These are phyloP conservation scores for Danielia oregonensis DNA, from an alignment of 805 yeast species.

Conservation along the genomic window DNA sequence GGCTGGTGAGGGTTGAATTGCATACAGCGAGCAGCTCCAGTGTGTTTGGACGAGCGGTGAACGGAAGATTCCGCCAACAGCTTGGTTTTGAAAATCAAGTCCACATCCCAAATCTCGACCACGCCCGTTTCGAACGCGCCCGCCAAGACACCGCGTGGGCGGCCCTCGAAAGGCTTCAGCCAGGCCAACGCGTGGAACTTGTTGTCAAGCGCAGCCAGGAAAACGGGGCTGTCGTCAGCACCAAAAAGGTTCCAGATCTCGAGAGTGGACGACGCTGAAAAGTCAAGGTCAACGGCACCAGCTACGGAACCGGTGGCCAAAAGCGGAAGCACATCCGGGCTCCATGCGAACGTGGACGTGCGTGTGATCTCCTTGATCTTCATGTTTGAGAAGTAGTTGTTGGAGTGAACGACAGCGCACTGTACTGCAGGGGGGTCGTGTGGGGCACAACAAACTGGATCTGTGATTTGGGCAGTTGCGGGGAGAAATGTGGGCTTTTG, in stretches of 20 bases:
- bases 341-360: slow-evolving; percentile 97
- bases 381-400: slow-evolving; percentile 7
- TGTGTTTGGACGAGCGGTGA: slow-evolving; percentile 53
- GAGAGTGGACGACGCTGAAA: slow-evolving; percentile 72
- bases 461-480: too few relatives aligned
- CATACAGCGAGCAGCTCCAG: slow-evolving; percentile 66
- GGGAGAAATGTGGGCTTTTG: too few relatives aligned
- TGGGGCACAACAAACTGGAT: too few relatives aligned
- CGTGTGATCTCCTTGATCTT: slow-evolving; percentile 78
- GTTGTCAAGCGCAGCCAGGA: slow-evolving; percentile 32
- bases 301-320: slow-evolving; percentile 93
- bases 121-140: slow-evolving; percentile 87
- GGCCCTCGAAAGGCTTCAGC: slow-evolving; percentile 55
- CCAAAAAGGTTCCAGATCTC: slow-evolving; percentile 72
- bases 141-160: slow-evolving; percentile 60
- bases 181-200: slow-evolving; percentile 78
- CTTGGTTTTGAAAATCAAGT: slow-evolving; percentile 40
- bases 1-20: slow-evolving; percentile 73
- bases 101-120: slow-evolving; percentile 75
- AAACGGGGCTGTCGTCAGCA: slow-evolving; percentile 30
- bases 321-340: slow-evolving; percentile 67
- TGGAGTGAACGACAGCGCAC: slow-evolving; percentile 1
- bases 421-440: slow-evolving; percentile 2
- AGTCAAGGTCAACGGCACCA: slow-evolving; percentile 88
- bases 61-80: slow-evolving; percentile 42